Percentiles rank a stretch among this genome's conserved stretches.
Evolutionary conservation across 768 basidiomycete species (phyloP).

Genomic region (Mycena filopes): DNA sequence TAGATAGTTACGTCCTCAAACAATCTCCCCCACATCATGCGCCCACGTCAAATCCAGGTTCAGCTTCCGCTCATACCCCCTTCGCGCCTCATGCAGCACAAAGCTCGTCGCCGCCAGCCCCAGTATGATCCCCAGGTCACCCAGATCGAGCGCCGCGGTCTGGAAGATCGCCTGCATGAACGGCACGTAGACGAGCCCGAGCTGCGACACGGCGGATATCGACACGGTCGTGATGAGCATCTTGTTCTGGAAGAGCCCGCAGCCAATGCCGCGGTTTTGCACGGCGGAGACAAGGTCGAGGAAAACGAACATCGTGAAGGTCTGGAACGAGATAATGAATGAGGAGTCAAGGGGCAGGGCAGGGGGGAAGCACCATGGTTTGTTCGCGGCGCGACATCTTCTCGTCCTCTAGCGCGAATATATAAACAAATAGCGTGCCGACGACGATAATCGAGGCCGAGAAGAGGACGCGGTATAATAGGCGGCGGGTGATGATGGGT

Average conservation of each 20-base stretch:
- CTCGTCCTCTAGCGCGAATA: slow-evolving; percentile 85
- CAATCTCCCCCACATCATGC: slow-evolving; percentile 68
- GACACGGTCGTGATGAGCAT: slow-evolving; percentile 93
- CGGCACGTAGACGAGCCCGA: slow-evolving; percentile 89
- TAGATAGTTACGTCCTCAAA: slow-evolving; percentile 45
- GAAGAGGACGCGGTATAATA: slow-evolving; percentile 88
- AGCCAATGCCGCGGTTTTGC: slow-evolving; percentile 92
- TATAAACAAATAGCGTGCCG: slow-evolving; percentile 90
- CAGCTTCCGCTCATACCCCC: slow-evolving; percentile 77
- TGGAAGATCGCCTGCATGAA: slow-evolving; percentile 94
- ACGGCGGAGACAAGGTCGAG: slow-evolving; percentile 95
- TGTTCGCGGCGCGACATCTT: slow-evolving; percentile 89
- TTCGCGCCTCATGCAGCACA: slow-evolving; percentile 78
- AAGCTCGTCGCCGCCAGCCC: slow-evolving; percentile 74
- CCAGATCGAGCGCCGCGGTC: slow-evolving; percentile 78
- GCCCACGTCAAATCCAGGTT: slow-evolving; percentile 64
- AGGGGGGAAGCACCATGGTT: slow-evolving; percentile 81
- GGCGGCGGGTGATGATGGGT: slow-evolving; percentile 79
- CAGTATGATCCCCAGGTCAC: slow-evolving; percentile 80
- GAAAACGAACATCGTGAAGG: slow-evolving; percentile 97
- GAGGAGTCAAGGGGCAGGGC: background rate
- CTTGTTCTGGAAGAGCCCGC: slow-evolving; percentile 83
- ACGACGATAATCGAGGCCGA: slow-evolving; percentile 92
- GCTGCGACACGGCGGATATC: slow-evolving; percentile 85
- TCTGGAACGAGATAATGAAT: slow-evolving; percentile 63